Evolutionary conservation across 805 yeast genomes (phyloP).

Genomic region (Ogataea saltuana): DNA sequence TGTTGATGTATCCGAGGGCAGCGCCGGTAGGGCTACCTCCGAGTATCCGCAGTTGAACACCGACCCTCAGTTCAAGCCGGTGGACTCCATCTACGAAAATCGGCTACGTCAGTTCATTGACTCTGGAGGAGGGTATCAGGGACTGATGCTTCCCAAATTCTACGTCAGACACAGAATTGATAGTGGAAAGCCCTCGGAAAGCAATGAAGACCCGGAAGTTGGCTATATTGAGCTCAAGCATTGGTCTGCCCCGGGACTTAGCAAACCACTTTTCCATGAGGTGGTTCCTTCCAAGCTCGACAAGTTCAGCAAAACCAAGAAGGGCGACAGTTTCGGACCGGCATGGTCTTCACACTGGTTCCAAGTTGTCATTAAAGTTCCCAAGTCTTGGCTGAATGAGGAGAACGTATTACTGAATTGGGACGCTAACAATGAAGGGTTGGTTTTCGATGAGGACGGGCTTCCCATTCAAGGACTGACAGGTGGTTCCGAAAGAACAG

Average conservation of each 20-base stretch:
- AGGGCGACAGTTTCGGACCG: conserved; percentile 85
- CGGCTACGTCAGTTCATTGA: conserved; percentile 76
- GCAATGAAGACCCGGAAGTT: conserved; percentile 30
- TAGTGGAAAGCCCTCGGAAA: conserved; percentile 29
- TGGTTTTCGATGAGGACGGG: conserved; percentile 69
- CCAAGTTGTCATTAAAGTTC: conserved; percentile 63
- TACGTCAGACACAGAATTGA: conserved; percentile 64
- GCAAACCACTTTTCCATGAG: conserved; percentile 63
- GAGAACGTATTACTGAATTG: conserved; percentile 69
- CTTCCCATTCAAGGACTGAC: conserved; percentile 80
- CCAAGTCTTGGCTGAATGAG: conserved; percentile 54
- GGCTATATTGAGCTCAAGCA: conserved; percentile 59
- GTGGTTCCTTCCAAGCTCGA: conserved; percentile 50
- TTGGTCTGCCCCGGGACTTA: conserved; percentile 71
- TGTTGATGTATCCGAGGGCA: not conserved
- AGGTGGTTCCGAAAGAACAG: conserved; percentile 79
- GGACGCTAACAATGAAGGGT: conserved; percentile 86
- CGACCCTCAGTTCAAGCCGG: conserved; percentile 71
- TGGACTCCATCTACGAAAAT: conserved; percentile 69
- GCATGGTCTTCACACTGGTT: conserved; percentile 98
- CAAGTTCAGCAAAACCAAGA: conserved; percentile 55
- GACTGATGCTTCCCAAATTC: conserved; percentile 78
- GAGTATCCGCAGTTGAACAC: conserved; percentile 44
- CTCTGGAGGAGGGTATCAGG: conserved; percentile 68
- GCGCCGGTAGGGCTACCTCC: not conserved